A percentile compares a stretch with the other conserved stretches of the same genome.
Conservation (phyloP, 768 basidiomycete species). For the Mrakia gelida region DNA sequence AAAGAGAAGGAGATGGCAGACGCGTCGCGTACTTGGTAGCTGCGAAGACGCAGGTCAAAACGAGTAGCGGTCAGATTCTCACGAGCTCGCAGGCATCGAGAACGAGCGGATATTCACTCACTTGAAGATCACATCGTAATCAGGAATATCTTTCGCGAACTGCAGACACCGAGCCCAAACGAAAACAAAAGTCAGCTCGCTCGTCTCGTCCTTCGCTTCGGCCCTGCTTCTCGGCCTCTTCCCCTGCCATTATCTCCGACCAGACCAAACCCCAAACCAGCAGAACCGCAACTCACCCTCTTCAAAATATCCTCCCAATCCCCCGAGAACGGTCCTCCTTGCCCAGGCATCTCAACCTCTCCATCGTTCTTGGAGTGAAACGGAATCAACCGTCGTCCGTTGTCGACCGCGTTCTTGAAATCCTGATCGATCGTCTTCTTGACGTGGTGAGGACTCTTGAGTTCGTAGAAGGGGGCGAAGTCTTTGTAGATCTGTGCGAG, state of each 20-base stretch:
- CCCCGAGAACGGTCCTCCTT: slow-evolving; percentile 2
- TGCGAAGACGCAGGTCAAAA: background rate
- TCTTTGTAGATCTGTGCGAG: background rate
- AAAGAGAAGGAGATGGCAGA: background rate
- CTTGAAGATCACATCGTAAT: slow-evolving; percentile 16
- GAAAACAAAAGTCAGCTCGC: background rate
- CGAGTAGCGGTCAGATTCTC: no score
- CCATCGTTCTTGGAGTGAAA: background rate
- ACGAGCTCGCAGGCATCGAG: no score
- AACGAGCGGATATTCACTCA: background rate
- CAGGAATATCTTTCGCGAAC: slow-evolving; percentile 16
- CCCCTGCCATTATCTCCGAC: no score
- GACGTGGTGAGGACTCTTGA: slow-evolving; percentile 13
- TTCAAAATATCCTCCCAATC: background rate
- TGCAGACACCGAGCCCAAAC: background rate
- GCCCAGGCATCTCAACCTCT: background rate
- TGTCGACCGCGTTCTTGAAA: background rate
- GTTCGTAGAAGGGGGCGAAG: slow-evolving; percentile 18
- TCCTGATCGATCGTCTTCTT: background rate
- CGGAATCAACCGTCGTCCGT: background rate
- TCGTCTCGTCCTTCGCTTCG: background rate
- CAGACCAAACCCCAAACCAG: no score
- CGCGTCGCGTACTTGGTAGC: slow-evolving; percentile 9
- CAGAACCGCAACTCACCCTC: background rate
- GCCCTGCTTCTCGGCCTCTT: no score